A percentile compares a stretch with the other conserved stretches of the same genome.
These are phyloP conservation scores for Artemisia argyi DNA, from an alignment of 129 eudicot species.

Conservation along the genomic window DNA sequence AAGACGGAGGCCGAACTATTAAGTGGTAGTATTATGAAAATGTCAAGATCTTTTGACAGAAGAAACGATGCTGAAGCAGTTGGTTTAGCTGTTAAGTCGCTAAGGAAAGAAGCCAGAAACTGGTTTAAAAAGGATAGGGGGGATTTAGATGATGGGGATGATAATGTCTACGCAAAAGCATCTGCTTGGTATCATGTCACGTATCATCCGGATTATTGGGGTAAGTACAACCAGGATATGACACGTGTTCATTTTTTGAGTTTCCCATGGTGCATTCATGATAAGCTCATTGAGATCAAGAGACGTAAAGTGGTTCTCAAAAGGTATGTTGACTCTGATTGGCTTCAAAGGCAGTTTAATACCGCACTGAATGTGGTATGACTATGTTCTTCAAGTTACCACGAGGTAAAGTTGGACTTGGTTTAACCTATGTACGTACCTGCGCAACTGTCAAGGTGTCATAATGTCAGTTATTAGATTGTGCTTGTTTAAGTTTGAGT, in stretches of 20 bases:
- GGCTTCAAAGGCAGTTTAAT: constrained; percentile 27
- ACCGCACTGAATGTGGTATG: constrained; percentile 30
- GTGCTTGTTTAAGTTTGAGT: constrained; percentile 5
- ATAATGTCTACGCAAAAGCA: constrained; percentile 59
- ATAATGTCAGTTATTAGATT: constrained; percentile 1
- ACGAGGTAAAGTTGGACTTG: not conserved
- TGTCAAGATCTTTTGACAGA: constrained; percentile 63
- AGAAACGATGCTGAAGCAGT: constrained; percentile 78
- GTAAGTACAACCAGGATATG: constrained; percentile 50
- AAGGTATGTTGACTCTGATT: constrained; percentile 18
- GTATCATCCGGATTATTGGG: constrained; percentile 67
- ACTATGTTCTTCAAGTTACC: not conserved
- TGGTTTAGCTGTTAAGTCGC: constrained; percentile 64
- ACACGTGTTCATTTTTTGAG: constrained; percentile 64
- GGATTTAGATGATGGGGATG: constrained; percentile 28
- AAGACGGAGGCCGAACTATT: constrained; percentile 79
- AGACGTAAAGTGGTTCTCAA: constrained; percentile 24
- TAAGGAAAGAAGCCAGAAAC: constrained; percentile 74
- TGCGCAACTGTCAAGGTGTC: not conserved
- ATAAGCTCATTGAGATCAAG: constrained; percentile 70
- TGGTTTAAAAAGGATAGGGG: constrained; percentile 50
- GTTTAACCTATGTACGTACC: not conserved
- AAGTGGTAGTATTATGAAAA: constrained; percentile 79
- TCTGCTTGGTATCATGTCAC: constrained; percentile 92
- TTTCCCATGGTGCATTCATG: constrained; percentile 86